Evolutionary conservation across 345 rosid species (phyloP).

Genomic region (Passiflora organensis): DNA sequence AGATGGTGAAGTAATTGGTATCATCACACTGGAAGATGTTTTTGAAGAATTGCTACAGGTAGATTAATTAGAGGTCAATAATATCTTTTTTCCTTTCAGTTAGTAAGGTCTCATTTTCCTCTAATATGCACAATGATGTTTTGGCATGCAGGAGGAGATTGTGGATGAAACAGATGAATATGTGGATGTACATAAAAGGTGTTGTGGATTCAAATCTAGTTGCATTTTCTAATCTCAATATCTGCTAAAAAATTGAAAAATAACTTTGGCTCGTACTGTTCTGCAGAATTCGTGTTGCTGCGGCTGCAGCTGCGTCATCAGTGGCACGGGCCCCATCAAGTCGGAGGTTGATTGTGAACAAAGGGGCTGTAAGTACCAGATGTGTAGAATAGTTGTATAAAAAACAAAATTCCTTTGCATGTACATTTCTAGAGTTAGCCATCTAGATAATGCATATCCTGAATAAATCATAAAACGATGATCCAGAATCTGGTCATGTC

Average conservation of each 20-base stretch:
- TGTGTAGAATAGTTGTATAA: background rate
- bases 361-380: conserved; percentile 46
- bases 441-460: background rate
- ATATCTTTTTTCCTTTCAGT: background rate
- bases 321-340: conserved; percentile 82
- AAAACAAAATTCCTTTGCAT: background rate
- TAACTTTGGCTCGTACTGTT: background rate
- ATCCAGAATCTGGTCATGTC: no score
- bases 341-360: conserved; percentile 58
- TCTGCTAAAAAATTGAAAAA: background rate
- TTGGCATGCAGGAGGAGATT: conserved; percentile 72
- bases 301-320: conserved; percentile 91
- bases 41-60: conserved; percentile 95
- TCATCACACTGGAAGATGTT: conserved; percentile 94
- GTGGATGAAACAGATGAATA: conserved; percentile 98
- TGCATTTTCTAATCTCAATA: background rate
- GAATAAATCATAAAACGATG: no score
- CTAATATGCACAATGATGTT: background rate
- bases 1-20: conserved; percentile 89
- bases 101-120: background rate
- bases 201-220: background rate
- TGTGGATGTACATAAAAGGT: conserved; percentile 95
- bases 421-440: background rate
- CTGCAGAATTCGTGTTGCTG: conserved; percentile 91
- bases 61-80: conserved; percentile 6